Evolutionary conservation across 768 basidiomycete species (phyloP), one percentile per base, ranked within the genome.

Genomic region (Strobilomyces dryophilus): DNA sequence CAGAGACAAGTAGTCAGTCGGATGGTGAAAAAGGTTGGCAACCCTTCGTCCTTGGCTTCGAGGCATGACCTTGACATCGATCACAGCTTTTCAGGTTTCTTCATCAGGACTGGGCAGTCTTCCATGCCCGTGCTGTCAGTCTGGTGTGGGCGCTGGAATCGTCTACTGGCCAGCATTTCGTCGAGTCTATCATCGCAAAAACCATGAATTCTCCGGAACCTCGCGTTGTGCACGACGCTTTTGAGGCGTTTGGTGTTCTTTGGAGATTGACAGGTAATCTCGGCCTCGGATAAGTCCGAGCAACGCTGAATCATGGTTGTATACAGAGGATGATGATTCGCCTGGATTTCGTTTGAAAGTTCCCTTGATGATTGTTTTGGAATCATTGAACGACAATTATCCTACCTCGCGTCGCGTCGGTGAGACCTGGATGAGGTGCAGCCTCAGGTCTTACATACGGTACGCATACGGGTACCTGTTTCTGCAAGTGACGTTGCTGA

Each of bases 361-460:
- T 2, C 95, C 95, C 0, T 79, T 98, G 80, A 86, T 93, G 79
- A 82, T 85, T 41, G 84, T 95, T 29, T 71, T 98, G 46, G 93
- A 95, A 63, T 84, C 85, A 0, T 70, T 98, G 45, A 86, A 85
- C 61, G 85, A 78, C 36, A 83, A 86, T 31, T 85, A 92, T 58
- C 89, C 92, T 8, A 73, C 72, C 54, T 68, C 89, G 10, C 84
- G 88, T 26, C 80, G 92, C 11, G 77, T 89, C 31, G 91, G 90
- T 14, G 95, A 98, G 68, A 93, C 93, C 0, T 99, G 97, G 97
- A 93, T 99, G 88, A 81, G 95, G 26, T 93, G 92, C 64, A 92
- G 85, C 61, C 76, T 98, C 29, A 90, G 88, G 66, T 95, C 93
- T 2, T 95, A 95, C 66, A 74, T 93, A 53, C 82, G 95, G 93